Percentiles rank a stretch among this genome's conserved stretches.
Evolutionary conservation across 2,329 filamentous ascomycete genomes (phyloP).

Genomic region (Emergomyces pasteurianus): DNA sequence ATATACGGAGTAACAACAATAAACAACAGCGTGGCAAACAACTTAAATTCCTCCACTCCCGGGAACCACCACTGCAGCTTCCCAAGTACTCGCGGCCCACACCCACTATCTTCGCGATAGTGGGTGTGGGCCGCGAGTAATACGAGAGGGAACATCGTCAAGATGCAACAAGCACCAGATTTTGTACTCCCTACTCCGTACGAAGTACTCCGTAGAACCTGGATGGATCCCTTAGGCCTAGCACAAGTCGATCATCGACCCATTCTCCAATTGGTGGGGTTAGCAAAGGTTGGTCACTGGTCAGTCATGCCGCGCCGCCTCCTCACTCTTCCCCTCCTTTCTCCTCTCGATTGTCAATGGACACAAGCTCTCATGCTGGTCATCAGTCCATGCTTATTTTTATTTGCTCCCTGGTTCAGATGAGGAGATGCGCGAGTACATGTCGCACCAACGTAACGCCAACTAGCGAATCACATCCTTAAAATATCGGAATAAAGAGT

Average conservation of each 20-base stretch:
- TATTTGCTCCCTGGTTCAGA: background rate
- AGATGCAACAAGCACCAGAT: background rate
- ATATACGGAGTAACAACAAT: background rate
- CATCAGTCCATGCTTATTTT: background rate
- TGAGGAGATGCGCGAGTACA: too few species aligned
- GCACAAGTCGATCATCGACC: background rate
- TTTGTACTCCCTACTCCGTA: too few species aligned
- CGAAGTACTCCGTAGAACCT: background rate
- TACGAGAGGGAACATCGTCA: background rate
- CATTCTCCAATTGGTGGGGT: background rate
- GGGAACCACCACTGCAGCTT: background rate
- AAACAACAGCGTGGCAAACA: background rate
- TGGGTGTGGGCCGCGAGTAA: too few species aligned
- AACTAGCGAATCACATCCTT: background rate
- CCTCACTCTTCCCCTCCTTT: background rate
- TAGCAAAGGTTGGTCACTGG: background rate
- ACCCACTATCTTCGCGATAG: too few species aligned
- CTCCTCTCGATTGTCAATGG: background rate
- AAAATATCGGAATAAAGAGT: background rate
- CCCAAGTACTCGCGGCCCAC: too few species aligned
- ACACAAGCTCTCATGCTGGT: background rate
- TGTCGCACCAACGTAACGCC: slow-evolving; percentile 1
- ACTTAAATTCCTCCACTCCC: background rate
- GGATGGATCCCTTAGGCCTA: background rate
- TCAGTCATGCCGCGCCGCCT: background rate